Evolutionary conservation across 371 early-diverging fungal species (phyloP).

Genomic region (Umbelopsis sp.): DNA sequence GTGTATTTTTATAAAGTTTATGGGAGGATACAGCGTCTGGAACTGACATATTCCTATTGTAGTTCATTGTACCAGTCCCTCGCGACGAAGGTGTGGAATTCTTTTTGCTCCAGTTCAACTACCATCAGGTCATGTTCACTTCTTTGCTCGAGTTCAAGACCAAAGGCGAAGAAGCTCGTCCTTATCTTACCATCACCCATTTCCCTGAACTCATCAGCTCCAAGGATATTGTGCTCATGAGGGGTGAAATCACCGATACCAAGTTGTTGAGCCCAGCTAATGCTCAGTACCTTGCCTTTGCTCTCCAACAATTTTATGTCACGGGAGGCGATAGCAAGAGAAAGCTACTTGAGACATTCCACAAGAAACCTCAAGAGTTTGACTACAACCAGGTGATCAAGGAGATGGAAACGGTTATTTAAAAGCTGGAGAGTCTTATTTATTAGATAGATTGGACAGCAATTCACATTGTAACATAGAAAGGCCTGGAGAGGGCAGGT

Average conservation of each 20-base stretch:
- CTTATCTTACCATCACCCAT: conserved; percentile 85
- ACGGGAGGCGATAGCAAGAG: conserved; percentile 72
- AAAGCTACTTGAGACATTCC: conserved; percentile 77
- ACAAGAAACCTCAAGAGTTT: conserved; percentile 74
- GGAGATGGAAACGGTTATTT: conserved; percentile 61
- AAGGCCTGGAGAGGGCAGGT: no score
- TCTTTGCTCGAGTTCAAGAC: conserved; percentile 91
- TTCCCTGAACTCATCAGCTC: conserved; percentile 82
- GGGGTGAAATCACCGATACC: conserved; percentile 74
- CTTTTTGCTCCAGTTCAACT: conserved; percentile 83
- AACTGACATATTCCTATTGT: conserved; percentile 9
- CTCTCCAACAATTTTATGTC: conserved; percentile 88
- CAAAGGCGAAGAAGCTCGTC: conserved; percentile 76
- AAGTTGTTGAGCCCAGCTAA: conserved; percentile 67
- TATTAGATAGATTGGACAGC: not conserved
- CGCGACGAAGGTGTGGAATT: conserved; percentile 86
- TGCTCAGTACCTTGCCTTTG: conserved; percentile 83
- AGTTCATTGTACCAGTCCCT: conserved; percentile 91
- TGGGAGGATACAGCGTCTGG: not conserved
- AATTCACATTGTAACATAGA: no score
- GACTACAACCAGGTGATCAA: conserved; percentile 77
- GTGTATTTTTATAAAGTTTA: not conserved
- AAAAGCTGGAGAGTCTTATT: conserved; percentile 15
- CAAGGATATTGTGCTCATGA: conserved; percentile 91
- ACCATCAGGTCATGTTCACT: conserved; percentile 86